A percentile compares a stretch with the other conserved stretches of the same genome.
These are phyloP conservation scores for Scheffersomyces cryptocercus DNA, from an alignment of 1,139 yeast species.

Conservation along the genomic window DNA sequence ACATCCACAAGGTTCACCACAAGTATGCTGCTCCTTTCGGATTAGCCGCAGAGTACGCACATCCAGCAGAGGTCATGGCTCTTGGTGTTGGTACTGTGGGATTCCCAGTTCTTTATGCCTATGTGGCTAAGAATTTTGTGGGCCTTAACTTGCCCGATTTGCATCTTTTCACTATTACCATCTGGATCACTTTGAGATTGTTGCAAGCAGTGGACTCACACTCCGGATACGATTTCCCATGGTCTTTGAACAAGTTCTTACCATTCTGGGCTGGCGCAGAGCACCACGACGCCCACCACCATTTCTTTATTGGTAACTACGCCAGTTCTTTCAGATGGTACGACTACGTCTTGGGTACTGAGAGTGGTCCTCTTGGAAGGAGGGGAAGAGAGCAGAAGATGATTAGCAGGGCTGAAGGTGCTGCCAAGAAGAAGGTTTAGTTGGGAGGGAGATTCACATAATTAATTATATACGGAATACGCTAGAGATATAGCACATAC, in stretches of 20 bases:
- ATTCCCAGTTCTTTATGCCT: slow-evolving; percentile 68
- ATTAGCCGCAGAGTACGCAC: slow-evolving; percentile 94
- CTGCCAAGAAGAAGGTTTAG: slow-evolving; percentile 7
- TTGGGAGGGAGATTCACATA: background rate
- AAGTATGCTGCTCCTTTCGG: slow-evolving; percentile 98
- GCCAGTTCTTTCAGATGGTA: slow-evolving; percentile 94
- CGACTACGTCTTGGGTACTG: slow-evolving; percentile 83
- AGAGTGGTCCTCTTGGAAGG: slow-evolving; percentile 73
- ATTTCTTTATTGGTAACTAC: slow-evolving; percentile 88
- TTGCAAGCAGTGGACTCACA: slow-evolving; percentile 96
- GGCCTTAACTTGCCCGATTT: slow-evolving; percentile 62
- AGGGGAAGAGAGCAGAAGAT: slow-evolving; percentile 58
- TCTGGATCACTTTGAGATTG: slow-evolving; percentile 87
- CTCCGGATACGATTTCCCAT: slow-evolving; percentile 96
- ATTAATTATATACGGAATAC: too few species aligned
- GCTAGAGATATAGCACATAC: too few species aligned
- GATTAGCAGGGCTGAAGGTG: slow-evolving; percentile 49
- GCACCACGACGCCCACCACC: slow-evolving; percentile 96
- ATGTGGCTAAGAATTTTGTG: slow-evolving; percentile 25
- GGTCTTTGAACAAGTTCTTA: slow-evolving; percentile 86
- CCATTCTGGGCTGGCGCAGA: slow-evolving; percentile 99
- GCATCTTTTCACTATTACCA: slow-evolving; percentile 79
- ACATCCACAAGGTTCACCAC: slow-evolving; percentile 95
- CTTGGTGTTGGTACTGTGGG: slow-evolving; percentile 95
- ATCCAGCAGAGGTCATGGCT: slow-evolving; percentile 87